phyloP scores from a whole-genome alignment of 2,329 filamentous ascomycete species.

The Emmonsiellopsis sp. region DNA sequence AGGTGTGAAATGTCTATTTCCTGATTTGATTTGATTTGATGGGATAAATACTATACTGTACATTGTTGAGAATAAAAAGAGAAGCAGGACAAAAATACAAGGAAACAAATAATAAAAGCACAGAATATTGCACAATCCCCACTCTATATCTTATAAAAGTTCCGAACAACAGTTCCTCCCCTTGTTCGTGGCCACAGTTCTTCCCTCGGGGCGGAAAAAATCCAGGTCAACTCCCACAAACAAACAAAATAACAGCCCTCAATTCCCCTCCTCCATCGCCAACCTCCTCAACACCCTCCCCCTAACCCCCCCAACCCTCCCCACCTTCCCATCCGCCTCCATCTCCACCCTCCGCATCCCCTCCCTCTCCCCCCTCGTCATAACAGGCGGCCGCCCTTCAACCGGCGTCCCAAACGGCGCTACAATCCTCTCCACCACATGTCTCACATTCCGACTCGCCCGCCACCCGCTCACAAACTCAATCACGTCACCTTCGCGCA shows the following conservation, averaged over 20 bases:
- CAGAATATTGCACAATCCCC: too few relatives aligned
- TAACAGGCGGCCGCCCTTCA: slow-evolving; percentile 26
- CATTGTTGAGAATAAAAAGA: neutral
- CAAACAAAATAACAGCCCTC: neutral
- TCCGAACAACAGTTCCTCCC: too few relatives aligned
- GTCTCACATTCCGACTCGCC: slow-evolving; percentile 28
- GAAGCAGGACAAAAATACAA: neutral
- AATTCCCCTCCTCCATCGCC: slow-evolving; percentile 2
- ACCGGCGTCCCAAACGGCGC: slow-evolving; percentile 29
- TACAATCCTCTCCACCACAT: slow-evolving; percentile 35
- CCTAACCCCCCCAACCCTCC: slow-evolving; percentile 19
- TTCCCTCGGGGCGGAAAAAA: too few relatives aligned
- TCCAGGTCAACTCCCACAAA: neutral
- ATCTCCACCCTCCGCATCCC: slow-evolving; percentile 21
- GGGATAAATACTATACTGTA: neutral
- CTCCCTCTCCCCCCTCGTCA: slow-evolving; percentile 27
- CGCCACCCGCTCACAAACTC: slow-evolving; percentile 33
- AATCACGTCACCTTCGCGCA: slow-evolving; percentile 35
- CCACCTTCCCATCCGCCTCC: slow-evolving; percentile 22
- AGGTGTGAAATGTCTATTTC: neutral
- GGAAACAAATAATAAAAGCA: neutral
- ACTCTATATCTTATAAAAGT: too few relatives aligned
- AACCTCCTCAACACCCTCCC: slow-evolving; percentile 22
- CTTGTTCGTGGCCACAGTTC: too few relatives aligned
- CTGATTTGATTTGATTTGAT: neutral